Evolutionary conservation across 257 asterid species (phyloP).

Genomic region (Solanum clarkiae): DNA sequence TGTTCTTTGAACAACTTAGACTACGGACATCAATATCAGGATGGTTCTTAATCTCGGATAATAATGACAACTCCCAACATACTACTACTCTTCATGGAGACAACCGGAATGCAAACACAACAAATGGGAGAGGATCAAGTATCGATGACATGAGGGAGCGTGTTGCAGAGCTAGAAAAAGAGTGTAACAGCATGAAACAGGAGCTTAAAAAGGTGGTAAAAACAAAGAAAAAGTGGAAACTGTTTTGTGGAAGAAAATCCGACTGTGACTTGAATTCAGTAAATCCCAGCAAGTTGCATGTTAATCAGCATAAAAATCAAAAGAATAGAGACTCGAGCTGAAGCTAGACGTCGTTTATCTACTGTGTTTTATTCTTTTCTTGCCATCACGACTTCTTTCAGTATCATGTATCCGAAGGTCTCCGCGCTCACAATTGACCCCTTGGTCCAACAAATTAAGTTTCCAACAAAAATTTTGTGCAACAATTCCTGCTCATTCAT

Average conservation of each 20-base stretch:
- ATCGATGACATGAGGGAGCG: not conserved
- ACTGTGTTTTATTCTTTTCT: not conserved
- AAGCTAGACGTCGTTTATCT: not conserved
- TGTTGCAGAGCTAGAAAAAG: not conserved
- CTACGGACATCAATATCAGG: conserved; percentile 75
- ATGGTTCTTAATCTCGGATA: conserved; percentile 46
- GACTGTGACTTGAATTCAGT: not conserved
- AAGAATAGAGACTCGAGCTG: not conserved
- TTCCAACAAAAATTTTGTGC: not conserved
- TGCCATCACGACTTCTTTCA: not conserved
- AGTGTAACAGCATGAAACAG: conserved; percentile 4
- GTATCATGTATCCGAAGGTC: not conserved
- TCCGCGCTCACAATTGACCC: not conserved
- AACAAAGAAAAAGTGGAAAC: conserved; percentile 3
- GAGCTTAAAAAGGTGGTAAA: conserved; percentile 4
- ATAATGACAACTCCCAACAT: not conserved
- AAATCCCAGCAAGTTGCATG: not conserved
- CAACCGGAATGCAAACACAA: not conserved
- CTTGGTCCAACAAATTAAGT: not conserved
- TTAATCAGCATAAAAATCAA: not conserved
- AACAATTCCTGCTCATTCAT: not conserved
- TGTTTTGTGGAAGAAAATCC: conserved; percentile 3
- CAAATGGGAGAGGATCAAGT: conserved; percentile 4
- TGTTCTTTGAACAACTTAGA: conserved; percentile 80
- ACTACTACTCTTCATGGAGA: conserved; percentile 18